Percentiles rank a stretch among this genome's conserved stretches.
These are phyloP conservation scores for Cryphonectria nitschkei DNA, from an alignment of 2,329 filamentous ascomycete genomes.

Conservation along the genomic window DNA sequence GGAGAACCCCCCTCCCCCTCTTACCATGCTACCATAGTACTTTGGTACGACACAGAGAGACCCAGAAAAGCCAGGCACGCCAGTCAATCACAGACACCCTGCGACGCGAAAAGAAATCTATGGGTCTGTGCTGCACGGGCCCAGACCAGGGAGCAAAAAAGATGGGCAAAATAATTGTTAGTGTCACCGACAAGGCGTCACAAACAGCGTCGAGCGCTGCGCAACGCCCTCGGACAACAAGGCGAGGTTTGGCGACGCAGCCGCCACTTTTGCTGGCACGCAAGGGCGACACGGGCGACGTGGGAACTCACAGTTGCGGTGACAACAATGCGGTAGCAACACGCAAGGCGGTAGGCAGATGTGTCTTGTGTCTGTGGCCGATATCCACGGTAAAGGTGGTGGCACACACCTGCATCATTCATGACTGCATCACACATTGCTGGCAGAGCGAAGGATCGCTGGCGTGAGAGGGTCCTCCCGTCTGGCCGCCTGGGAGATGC, in stretches of 20 bases:
- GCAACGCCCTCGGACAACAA: neutral
- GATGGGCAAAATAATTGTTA: conserved; percentile 11
- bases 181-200: conserved; percentile 14
- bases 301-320: conserved; percentile 2
- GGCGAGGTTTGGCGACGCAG: conserved; percentile 2
- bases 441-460: conserved; percentile 13
- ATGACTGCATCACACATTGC: neutral
- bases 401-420: neutral
- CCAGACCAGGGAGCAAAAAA: neutral
- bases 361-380: neutral
- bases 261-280: conserved; percentile 1
- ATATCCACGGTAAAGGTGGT: neutral
- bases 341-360: neutral
- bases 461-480: conserved; percentile 21
- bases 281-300: neutral
- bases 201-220: neutral
- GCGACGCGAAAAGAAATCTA: neutral
- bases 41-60: neutral
- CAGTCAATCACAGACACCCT: neutral
- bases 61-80: neutral
- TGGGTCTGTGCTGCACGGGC: neutral
- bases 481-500: conserved; percentile 2
- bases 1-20: neutral
- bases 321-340: neutral
- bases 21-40: neutral